Base-by-base conservation (phyloP, 2,329 filamentous ascomycete genomes). In the Aspergillus pseudoterreus region DNA sequence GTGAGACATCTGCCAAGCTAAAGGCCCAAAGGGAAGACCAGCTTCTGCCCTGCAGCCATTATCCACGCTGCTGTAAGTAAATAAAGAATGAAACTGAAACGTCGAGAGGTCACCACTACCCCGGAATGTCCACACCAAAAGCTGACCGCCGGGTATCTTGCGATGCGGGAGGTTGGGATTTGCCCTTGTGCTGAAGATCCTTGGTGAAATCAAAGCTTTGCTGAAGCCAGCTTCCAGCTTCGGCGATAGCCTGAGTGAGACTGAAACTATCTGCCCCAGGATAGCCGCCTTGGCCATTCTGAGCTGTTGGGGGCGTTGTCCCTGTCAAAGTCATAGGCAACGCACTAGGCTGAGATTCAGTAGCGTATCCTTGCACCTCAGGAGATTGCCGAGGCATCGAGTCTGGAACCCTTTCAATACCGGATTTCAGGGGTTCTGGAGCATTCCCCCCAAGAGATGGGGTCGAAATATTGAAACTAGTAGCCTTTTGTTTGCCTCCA, bases 141-240 rank as follows among this genome's bases (percentile, higher is more conserved):
- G 49, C 50, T 17, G 56, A 51, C 14, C 33, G 41, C 8, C 43
- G 47, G 4, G 42, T 38, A 3, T 47, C 53, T 21, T 51, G 21
- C 22, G 58, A 56, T 24, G 58, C 55, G 6, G 58, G 44, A 10
- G 55, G 50, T 6, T 14, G 43, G 21, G 49, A 35, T n/a, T 46
- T 54, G 3, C 53, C 58, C 30, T 51, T 58, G 41, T 57, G 51
- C 38, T 55, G 55, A 39, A 64, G 52, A 6, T 75, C 69, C 46
- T 65, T 67, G 49, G 72, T 66, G 17, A 72, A 62, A 52, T 75
- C 71, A 57, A 73, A 75, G 51, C 69, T 74, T 46, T 74, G 65
- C 35, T 68, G 69, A n/a, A 77, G 58, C 64, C 72, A 76, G 54
- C 71, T 75, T 4, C 73, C 73, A 9, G 73, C 64, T 50, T 76